These are phyloP conservation scores for Pholiota adiposa DNA, from an alignment of 1,284 basidiomycete species.

Conservation along the genomic window DNA sequence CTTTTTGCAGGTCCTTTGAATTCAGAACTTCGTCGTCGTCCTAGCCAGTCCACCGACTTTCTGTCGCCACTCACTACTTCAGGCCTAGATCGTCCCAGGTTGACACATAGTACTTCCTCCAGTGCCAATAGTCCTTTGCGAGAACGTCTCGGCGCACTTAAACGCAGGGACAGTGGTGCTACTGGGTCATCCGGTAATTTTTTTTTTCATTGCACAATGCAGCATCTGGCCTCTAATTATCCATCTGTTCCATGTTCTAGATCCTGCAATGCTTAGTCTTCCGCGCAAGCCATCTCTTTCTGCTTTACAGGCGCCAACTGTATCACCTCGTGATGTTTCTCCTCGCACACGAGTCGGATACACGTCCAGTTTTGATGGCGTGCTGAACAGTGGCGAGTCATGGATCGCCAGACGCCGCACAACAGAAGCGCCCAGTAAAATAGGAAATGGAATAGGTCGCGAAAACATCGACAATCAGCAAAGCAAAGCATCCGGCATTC, in stretches of 20 bases:
- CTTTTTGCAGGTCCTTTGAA: conserved; percentile 76
- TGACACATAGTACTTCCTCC: conserved; percentile 46
- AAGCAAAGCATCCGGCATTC: conserved; percentile 49
- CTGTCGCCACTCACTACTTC: conserved; percentile 59
- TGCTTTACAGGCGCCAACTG: conserved; percentile 51
- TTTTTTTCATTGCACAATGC: neutral
- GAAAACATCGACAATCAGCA: conserved; percentile 43
- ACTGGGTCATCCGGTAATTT: conserved; percentile 47
- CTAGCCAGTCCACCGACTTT: conserved; percentile 67
- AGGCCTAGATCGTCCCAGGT: conserved; percentile 60
- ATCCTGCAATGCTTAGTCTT: conserved; percentile 37
- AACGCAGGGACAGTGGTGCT: conserved; percentile 63
- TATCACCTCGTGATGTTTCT: conserved; percentile 67
- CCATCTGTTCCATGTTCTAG: conserved; percentile 21
- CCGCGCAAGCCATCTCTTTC: conserved; percentile 77
- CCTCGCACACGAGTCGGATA: conserved; percentile 68
- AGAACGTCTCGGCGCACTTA: conserved; percentile 65
- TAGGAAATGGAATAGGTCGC: conserved; percentile 38
- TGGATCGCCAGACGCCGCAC: conserved; percentile 66
- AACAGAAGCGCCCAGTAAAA: conserved; percentile 53
- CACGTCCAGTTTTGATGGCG: conserved; percentile 70
- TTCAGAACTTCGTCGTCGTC: conserved; percentile 78
- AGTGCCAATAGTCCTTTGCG: conserved; percentile 59
- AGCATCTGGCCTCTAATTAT: neutral
- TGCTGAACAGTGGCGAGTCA: conserved; percentile 65